Conservation (phyloP, 1,139 yeast genomes). For the Yamadazyma spencermartinsiae region DNA sequence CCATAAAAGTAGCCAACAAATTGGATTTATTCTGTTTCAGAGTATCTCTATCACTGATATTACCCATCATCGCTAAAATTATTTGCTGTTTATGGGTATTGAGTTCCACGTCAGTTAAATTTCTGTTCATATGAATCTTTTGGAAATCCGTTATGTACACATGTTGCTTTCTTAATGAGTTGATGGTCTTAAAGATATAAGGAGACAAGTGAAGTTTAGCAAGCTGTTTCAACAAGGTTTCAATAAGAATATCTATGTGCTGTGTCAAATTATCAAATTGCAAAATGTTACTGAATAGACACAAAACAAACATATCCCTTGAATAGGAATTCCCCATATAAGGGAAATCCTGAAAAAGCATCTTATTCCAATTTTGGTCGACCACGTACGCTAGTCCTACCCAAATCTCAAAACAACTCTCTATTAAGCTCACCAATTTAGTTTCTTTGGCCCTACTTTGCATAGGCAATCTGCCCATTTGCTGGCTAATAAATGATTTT, state of each 20-base stretch:
- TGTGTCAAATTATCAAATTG: slow-evolving; percentile 21
- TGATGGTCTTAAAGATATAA: slow-evolving; percentile 26
- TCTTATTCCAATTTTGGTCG: slow-evolving; percentile 36
- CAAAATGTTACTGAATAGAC: slow-evolving; percentile 30
- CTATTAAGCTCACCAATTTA: slow-evolving; percentile 25
- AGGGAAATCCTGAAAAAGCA: slow-evolving; percentile 40
- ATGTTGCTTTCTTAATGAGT: slow-evolving; percentile 20
- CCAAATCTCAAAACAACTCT: slow-evolving; percentile 33
- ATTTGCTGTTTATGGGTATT: slow-evolving; percentile 11
- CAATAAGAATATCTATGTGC: slow-evolving; percentile 25
- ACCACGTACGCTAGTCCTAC: slow-evolving; percentile 20
- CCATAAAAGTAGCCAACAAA: slow-evolving; percentile 15
- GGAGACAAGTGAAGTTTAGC: slow-evolving; percentile 27
- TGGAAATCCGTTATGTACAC: slow-evolving; percentile 19
- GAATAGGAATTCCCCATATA: slow-evolving; percentile 41
- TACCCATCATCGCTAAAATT: slow-evolving; percentile 8
- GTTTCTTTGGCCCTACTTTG: slow-evolving; percentile 26
- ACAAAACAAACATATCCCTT: slow-evolving; percentile 36
- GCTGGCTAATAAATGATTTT: slow-evolving; percentile 17
- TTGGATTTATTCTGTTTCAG: slow-evolving; percentile 9
- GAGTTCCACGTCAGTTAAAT: slow-evolving; percentile 12
- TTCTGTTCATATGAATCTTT: slow-evolving; percentile 7
- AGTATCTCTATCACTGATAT: slow-evolving; percentile 6
- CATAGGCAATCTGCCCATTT: slow-evolving; percentile 41
- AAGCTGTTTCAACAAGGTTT: slow-evolving; percentile 25